phyloP scores from a whole-genome alignment of 495 filamentous ascomycete species.

The Emericellopsis terricola region DNA sequence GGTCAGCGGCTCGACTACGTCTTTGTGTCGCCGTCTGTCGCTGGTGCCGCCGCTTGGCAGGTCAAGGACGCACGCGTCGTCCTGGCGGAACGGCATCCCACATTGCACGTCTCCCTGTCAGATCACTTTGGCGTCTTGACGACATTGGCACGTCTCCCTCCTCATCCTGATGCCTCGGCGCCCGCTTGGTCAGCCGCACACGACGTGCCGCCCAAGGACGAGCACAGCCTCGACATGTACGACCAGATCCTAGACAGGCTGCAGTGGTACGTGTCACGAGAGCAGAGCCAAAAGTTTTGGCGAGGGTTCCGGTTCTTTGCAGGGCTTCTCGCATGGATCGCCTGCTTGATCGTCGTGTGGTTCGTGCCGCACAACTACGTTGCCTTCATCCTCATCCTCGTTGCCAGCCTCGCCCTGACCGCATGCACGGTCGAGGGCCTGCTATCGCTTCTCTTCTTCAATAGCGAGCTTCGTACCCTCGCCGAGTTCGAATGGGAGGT shows the following conservation, averaged over 20 bases:
- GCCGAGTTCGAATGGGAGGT: constrained; percentile 95
- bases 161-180: constrained; percentile 27
- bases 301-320: constrained; percentile 53
- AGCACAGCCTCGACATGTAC: constrained; percentile 26
- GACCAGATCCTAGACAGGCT: constrained; percentile 55
- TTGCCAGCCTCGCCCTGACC: constrained; percentile 57
- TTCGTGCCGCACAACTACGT: constrained; percentile 61
- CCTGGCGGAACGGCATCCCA: constrained; percentile 73
- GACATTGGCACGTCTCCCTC: constrained; percentile 31
- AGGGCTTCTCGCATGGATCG: constrained; percentile 46
- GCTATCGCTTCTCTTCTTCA: constrained; percentile 73
- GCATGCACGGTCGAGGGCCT: constrained; percentile 69
- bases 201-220: constrained; percentile 5
- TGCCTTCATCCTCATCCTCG: constrained; percentile 60
- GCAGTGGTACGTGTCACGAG: constrained; percentile 43
- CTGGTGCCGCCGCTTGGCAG: constrained; percentile 30
- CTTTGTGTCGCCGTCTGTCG: constrained; percentile 29
- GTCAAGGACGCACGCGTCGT: constrained; percentile 51
- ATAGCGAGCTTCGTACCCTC: constrained; percentile 64
- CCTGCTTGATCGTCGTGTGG: constrained; percentile 67
- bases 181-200: no score
- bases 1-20: constrained; percentile 93
- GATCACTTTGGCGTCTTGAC: constrained; percentile 85
- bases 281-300: constrained; percentile 47
- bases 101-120: constrained; percentile 64